Conservation (phyloP, 192 early-diverging fungal genomes). For the Thoreauomyces humboldtii region DNA sequence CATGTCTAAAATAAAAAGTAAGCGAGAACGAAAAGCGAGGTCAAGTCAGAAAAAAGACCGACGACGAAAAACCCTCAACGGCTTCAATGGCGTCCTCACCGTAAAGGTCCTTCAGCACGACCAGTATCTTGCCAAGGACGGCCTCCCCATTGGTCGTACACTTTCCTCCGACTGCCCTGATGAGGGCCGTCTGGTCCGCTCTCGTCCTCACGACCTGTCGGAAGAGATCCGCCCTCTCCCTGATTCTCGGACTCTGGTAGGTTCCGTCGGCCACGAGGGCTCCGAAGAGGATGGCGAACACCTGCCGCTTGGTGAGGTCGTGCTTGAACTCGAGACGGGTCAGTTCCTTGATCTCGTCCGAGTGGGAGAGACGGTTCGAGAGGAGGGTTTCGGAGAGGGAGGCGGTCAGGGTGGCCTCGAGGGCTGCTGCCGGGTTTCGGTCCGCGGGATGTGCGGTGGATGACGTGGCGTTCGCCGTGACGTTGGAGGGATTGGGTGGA, state of each 20-base stretch:
- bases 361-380: conserved; percentile 33
- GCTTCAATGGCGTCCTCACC: conserved; percentile 26
- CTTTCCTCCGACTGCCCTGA: conserved; percentile 62
- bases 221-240: conserved; percentile 25
- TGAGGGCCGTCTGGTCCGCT: conserved; percentile 55
- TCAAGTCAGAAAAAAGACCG: background rate
- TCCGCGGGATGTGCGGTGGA: background rate
- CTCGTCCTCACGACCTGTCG: conserved; percentile 46
- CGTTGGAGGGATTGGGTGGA: background rate
- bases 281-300: conserved; percentile 64
- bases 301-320: conserved; percentile 73
- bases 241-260: conserved; percentile 33
- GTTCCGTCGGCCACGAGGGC: conserved; percentile 55
- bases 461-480: background rate
- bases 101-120: conserved; percentile 69
- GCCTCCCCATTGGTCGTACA: conserved; percentile 37
- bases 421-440: conserved; percentile 13
- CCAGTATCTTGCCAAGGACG: conserved; percentile 54
- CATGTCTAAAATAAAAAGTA: conserved; percentile 3
- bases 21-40: background rate
- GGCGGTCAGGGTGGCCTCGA: conserved; percentile 47
- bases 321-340: conserved; percentile 83
- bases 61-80: background rate
- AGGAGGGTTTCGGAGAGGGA: conserved; percentile 58
- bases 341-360: conserved; percentile 73